phyloP scores from a whole-genome alignment of 2,329 filamentous ascomycete species.

The Blastomyces parvus region DNA sequence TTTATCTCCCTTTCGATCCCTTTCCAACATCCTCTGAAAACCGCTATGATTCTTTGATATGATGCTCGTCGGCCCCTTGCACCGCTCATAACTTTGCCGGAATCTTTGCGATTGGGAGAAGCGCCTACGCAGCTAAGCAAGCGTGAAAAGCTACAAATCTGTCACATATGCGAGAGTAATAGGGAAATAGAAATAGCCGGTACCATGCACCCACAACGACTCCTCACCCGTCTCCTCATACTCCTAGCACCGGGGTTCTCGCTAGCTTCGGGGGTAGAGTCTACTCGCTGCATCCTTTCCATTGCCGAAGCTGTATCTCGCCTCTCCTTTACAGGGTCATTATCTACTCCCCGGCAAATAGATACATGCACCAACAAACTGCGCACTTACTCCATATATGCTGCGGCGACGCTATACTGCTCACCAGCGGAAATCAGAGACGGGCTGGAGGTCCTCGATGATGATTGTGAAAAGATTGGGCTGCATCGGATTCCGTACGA shows the following conservation, averaged over 20 bases:
- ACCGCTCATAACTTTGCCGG: neutral
- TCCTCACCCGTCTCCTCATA: neutral
- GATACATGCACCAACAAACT: slow-evolving; percentile 27
- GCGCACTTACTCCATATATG: slow-evolving; percentile 29
- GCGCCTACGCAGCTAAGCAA: neutral
- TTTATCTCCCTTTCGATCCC: too few relatives aligned
- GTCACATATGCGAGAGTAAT: neutral
- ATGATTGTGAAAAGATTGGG: slow-evolving; percentile 21
- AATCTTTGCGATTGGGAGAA: neutral
- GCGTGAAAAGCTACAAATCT: neutral
- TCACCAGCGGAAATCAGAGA: slow-evolving; percentile 17
- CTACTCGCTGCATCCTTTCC: slow-evolving; percentile 13
- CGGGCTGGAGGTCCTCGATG: slow-evolving; percentile 20
- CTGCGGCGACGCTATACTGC: slow-evolving; percentile 28
- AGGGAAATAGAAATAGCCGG: neutral
- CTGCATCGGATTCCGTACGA: slow-evolving; percentile 21
- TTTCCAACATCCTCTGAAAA: neutral
- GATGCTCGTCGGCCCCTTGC: neutral
- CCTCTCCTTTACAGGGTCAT: slow-evolving; percentile 22
- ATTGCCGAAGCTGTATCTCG: slow-evolving; percentile 27
- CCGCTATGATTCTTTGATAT: neutral
- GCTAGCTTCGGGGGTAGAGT: neutral
- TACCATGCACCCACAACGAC: neutral
- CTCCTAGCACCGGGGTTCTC: neutral
- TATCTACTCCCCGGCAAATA: slow-evolving; percentile 17